Conservation (phyloP, 352 stramenopile genomes). For the Pelagophyceae sp. region DNA sequence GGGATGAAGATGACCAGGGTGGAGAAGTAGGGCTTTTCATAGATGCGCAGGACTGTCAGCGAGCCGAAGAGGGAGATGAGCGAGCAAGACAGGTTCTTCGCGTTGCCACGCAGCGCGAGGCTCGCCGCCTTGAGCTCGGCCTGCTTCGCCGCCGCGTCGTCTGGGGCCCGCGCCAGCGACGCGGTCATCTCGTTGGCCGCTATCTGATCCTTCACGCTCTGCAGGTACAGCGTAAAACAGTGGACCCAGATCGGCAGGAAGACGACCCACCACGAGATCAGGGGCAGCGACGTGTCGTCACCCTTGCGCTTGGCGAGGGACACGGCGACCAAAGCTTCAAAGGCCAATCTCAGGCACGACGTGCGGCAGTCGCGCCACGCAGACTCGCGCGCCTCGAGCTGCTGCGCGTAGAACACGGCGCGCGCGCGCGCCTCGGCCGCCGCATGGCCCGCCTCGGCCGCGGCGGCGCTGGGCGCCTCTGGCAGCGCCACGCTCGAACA, state of each 20-base stretch:
- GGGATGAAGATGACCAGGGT: neutral
- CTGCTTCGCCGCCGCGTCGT: too few species aligned
- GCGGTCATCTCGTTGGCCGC: neutral
- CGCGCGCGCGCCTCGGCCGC: neutral
- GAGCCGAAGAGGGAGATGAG: neutral
- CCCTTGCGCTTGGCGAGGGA: neutral
- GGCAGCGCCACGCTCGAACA: neutral
- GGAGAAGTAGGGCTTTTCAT: neutral
- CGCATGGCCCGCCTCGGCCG: neutral
- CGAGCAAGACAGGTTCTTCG: neutral
- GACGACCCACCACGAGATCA: neutral
- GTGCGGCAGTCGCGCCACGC: neutral
- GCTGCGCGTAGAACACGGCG: neutral
- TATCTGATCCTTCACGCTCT: too few species aligned
- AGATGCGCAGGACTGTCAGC: neutral
- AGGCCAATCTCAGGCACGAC: neutral
- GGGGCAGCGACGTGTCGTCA: neutral
- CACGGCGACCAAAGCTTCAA: neutral
- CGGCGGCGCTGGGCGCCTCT: neutral
- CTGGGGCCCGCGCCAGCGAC: neutral
- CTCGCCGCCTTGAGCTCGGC: neutral
- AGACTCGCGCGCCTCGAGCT: neutral
- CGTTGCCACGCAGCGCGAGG: neutral
- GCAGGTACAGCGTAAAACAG: neutral
- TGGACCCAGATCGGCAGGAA: slow-evolving; percentile 13